These are phyloP conservation scores for Phytophthora vignae DNA, from an alignment of 352 stramenopile genomes.

Conservation along the genomic window DNA sequence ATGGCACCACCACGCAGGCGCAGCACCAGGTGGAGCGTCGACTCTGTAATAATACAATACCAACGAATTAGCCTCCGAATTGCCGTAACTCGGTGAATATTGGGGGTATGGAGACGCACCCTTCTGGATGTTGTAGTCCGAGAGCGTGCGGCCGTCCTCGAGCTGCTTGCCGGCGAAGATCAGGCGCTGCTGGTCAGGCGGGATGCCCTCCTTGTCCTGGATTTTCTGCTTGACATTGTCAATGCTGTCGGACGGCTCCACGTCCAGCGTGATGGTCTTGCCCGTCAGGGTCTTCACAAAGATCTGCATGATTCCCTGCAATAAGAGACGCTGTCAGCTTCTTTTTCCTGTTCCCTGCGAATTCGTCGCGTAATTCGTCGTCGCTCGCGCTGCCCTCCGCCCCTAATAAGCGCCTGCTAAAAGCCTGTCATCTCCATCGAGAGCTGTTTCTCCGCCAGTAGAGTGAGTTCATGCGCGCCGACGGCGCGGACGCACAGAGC, in stretches of 20 bases:
- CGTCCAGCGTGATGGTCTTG: slow-evolving; percentile 98
- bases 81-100: background rate
- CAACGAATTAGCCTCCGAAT: background rate
- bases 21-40: slow-evolving; percentile 96
- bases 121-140: slow-evolving; percentile 97
- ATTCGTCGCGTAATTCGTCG: background rate
- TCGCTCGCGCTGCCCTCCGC: slow-evolving; percentile 4
- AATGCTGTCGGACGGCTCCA: slow-evolving; percentile 97
- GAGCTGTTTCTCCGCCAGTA: background rate
- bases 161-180: slow-evolving; percentile 99
- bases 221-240: slow-evolving; percentile 99
- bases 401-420: background rate
- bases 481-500: background rate
- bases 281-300: slow-evolving; percentile 98
- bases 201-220: slow-evolving; percentile 99
- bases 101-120: slow-evolving; percentile 12
- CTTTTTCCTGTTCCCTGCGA: background rate
- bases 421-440: background rate
- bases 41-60: slow-evolving; percentile 68
- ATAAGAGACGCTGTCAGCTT: slow-evolving; percentile 26
- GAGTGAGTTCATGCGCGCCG: background rate
- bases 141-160: slow-evolving; percentile 94
- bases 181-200: slow-evolving; percentile 99
- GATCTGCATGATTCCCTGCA: slow-evolving; percentile 92
- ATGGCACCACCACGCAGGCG: slow-evolving; percentile 94